phyloP scores from a whole-genome alignment of 106 monocot genomes.

The Dendrobium nobile region DNA sequence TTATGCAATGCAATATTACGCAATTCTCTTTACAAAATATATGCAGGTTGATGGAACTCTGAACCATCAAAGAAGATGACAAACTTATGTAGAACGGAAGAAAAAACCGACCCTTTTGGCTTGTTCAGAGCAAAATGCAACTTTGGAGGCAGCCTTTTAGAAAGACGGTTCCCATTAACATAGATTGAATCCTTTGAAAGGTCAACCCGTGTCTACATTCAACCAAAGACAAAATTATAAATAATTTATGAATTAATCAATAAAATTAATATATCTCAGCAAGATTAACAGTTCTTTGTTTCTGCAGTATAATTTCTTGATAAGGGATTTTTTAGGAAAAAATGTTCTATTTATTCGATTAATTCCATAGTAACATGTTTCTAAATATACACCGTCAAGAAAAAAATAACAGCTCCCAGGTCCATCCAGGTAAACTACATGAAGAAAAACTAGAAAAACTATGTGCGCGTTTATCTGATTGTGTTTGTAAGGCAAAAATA shows the following conservation, averaged over 20 bases:
- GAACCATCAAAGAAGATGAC: not conserved
- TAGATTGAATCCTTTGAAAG: conserved; percentile 83
- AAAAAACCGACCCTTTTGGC: conserved; percentile 77
- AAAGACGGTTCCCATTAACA: conserved; percentile 86
- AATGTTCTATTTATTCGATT: not conserved
- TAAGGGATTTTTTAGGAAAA: not conserved
- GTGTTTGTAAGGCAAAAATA: not conserved
- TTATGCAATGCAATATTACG: not conserved
- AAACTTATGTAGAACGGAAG: no score
- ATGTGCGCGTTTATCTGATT: not conserved
- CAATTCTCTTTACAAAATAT: not conserved
- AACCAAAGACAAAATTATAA: conserved; percentile 7
- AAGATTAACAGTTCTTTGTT: no score
- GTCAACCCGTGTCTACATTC: conserved; percentile 77
- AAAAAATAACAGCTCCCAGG: not conserved
- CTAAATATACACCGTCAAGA: not conserved
- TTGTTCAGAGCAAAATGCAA: conserved; percentile 98
- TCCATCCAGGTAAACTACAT: not conserved
- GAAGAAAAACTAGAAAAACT: not conserved
- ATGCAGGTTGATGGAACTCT: not conserved
- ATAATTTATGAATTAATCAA: not conserved
- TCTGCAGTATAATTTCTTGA: no score
- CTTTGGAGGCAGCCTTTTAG: conserved; percentile 89
- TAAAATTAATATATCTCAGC: not conserved
- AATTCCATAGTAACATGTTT: not conserved